Conservation (phyloP, 2,329 filamentous ascomycete genomes). For the Chaetomiaceae sp. region DNA sequence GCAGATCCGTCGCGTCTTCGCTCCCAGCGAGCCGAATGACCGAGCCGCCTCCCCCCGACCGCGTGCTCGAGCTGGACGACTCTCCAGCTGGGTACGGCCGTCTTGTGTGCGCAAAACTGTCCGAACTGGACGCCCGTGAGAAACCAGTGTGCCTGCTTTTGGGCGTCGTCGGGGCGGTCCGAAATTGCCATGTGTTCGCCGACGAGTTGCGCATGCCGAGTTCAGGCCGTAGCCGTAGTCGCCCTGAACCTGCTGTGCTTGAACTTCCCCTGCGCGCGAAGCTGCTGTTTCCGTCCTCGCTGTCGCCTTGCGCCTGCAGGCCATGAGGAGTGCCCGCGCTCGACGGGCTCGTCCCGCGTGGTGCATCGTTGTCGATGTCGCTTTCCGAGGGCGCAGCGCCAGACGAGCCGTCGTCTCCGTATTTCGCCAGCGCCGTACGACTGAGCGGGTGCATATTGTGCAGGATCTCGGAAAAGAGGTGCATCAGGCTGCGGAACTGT, state of each 20-base stretch:
- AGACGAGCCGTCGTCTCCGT: slow-evolving; percentile 25
- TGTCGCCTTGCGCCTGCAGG: background rate
- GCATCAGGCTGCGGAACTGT: slow-evolving; percentile 76
- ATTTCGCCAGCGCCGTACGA: slow-evolving; percentile 42
- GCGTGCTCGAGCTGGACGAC: slow-evolving; percentile 37
- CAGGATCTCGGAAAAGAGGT: slow-evolving; percentile 75
- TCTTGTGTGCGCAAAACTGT: slow-evolving; percentile 42
- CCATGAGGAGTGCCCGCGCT: slow-evolving; percentile 31
- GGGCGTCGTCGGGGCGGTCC: slow-evolving; percentile 52
- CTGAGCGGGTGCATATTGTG: slow-evolving; percentile 67
- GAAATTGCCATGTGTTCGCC: slow-evolving; percentile 43
- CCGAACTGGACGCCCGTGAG: slow-evolving; percentile 32
- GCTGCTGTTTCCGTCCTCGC: slow-evolving; percentile 17
- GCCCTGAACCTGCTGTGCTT: slow-evolving; percentile 34
- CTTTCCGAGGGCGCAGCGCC: slow-evolving; percentile 33
- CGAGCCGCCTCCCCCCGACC: slow-evolving; percentile 27
- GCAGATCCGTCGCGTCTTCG: slow-evolving; percentile 23
- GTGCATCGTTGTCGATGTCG: slow-evolving; percentile 45
- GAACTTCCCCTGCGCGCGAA: slow-evolving; percentile 7
- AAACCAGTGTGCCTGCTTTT: slow-evolving; percentile 40
- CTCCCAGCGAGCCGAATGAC: slow-evolving; percentile 23
- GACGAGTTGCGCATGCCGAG: slow-evolving; percentile 38
- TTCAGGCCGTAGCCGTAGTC: slow-evolving; percentile 25
- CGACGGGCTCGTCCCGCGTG: slow-evolving; percentile 39
- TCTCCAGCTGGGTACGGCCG: slow-evolving; percentile 38